phyloP scores from a whole-genome alignment of 2,329 filamentous ascomycete species.

The Ilyonectria mors-panacis region DNA sequence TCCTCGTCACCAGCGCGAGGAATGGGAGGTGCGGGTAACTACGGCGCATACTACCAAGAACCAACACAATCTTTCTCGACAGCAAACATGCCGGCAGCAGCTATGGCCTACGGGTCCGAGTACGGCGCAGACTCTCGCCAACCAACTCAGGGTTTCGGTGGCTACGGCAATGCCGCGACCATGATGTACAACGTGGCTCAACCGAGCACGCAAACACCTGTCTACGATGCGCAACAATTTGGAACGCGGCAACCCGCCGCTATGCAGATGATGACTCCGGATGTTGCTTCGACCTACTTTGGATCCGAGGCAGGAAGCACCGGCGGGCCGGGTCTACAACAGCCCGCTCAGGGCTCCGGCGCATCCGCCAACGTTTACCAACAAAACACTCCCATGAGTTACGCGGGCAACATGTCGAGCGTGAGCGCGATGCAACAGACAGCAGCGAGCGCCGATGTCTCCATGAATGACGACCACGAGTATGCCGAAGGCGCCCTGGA shows the following conservation, averaged over 20 bases:
- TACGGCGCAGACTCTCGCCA: conserved; percentile 75
- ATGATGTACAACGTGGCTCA: conserved; percentile 87
- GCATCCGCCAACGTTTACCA: conserved; percentile 75
- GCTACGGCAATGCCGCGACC: conserved; percentile 71
- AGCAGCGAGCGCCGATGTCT: conserved; percentile 58
- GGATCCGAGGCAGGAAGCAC: conserved; percentile 59
- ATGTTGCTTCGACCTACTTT: conserved; percentile 80
- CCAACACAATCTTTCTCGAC: conserved; percentile 66
- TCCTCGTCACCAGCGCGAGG: conserved; percentile 64
- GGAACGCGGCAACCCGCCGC: conserved; percentile 81
- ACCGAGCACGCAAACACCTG: conserved; percentile 71
- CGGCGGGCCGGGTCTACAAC: conserved; percentile 68
- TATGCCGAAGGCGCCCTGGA: conserved; percentile 71
- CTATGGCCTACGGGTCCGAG: conserved; percentile 73
- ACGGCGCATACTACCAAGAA: conserved; percentile 73
- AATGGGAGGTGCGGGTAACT: conserved; percentile 71
- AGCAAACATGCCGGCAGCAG: conserved; percentile 69
- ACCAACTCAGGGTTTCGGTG: conserved; percentile 68
- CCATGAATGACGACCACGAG: conserved; percentile 70
- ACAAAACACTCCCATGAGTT: conserved; percentile 71
- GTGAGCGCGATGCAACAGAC: conserved; percentile 62
- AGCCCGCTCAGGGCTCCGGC: conserved; percentile 63
- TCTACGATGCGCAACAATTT: conserved; percentile 86
- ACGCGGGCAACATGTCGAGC: conserved; percentile 62
- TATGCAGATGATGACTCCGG: conserved; percentile 76